Percentiles rank a stretch among this genome's conserved stretches.
Conservation (phyloP, 495 filamentous ascomycete genomes). For the Penicillium steckii region DNA sequence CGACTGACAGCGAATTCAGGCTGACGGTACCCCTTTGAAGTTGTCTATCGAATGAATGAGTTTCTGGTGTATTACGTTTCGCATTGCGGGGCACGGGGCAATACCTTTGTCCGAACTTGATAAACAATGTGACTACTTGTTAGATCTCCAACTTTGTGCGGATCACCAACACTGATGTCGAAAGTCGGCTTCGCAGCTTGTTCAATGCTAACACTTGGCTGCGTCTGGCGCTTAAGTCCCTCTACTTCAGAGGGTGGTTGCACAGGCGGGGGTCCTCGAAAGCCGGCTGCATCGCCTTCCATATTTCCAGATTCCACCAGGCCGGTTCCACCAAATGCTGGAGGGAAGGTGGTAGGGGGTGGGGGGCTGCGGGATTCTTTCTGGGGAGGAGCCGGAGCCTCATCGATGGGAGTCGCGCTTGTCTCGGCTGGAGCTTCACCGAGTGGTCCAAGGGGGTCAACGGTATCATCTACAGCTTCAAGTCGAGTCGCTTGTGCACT, state of each 20-base stretch:
- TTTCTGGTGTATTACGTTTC: not conserved
- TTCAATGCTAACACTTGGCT: conserved; percentile 83
- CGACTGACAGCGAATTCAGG: conserved; percentile 88
- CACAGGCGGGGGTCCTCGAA: conserved; percentile 71
- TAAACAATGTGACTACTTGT: conserved; percentile 98
- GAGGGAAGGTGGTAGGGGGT: conserved; percentile 47
- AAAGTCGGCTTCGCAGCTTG: conserved; percentile 89
- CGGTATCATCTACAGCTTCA: conserved; percentile 84
- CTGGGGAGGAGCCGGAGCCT: conserved; percentile 82
- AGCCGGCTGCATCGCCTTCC: conserved; percentile 61
- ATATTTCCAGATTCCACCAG: conserved; percentile 62
- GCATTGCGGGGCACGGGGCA: not conserved
- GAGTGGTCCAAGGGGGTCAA: conserved; percentile 89
- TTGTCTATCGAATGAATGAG: conserved; percentile 57
- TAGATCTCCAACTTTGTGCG: conserved; percentile 94
- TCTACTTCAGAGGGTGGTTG: conserved; percentile 54
- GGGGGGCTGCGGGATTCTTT: conserved; percentile 75
- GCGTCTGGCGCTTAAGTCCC: conserved; percentile 56
- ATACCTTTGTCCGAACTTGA: conserved; percentile 88
- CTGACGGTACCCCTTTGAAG: conserved; percentile 91
- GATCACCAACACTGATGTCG: conserved; percentile 91
- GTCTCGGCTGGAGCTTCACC: conserved; percentile 56
- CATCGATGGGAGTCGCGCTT: conserved; percentile 47
- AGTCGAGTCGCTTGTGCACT: conserved; percentile 79
- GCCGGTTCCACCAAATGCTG: conserved; percentile 44